phyloP scores from a whole-genome alignment of 768 basidiomycete species.

The Sistotremastrum niveocremeum region DNA sequence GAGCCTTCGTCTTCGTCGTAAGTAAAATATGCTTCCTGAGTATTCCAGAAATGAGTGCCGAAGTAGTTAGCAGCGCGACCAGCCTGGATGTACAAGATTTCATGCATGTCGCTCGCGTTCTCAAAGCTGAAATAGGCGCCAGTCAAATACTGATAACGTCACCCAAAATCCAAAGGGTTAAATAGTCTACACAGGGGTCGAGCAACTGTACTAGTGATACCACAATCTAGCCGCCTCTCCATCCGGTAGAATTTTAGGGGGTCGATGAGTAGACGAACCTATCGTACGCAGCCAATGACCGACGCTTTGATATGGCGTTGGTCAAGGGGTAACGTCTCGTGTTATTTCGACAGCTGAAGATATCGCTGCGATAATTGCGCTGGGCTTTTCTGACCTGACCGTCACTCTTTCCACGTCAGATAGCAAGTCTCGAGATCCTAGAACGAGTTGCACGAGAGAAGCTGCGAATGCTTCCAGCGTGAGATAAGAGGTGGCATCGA shows the following conservation, averaged over 20 bases:
- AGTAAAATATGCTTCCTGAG: slow-evolving; percentile 57
- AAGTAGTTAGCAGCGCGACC: slow-evolving; percentile 52
- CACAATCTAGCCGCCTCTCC: too few species aligned
- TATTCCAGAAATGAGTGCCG: slow-evolving; percentile 75
- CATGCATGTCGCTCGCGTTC: slow-evolving; percentile 35
- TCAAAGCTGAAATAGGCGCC: too few species aligned
- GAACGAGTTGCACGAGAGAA: slow-evolving; percentile 16
- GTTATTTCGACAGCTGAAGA: slow-evolving; percentile 23
- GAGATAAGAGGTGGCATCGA: slow-evolving; percentile 19
- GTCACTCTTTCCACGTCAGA: slow-evolving; percentile 8
- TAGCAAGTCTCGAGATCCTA: background rate
- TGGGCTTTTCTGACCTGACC: slow-evolving; percentile 27
- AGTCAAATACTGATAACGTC: too few species aligned
- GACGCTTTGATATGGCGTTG: too few species aligned
- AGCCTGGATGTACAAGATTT: slow-evolving; percentile 69
- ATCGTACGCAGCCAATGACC: too few species aligned
- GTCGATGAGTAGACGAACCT: too few species aligned
- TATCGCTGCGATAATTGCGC: slow-evolving; percentile 27
- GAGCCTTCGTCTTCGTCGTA: slow-evolving; percentile 22
- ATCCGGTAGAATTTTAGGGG: too few species aligned
- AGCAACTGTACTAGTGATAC: too few species aligned
- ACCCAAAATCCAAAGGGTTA: too few species aligned
- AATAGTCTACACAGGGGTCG: too few species aligned
- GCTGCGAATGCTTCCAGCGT: slow-evolving; percentile 27
- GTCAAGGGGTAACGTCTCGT: slow-evolving; percentile 2